Evolutionary conservation across 495 filamentous ascomycete species (phyloP), one percentile per base, ranked within the genome.

Genomic region (Penicillium lividum): DNA sequence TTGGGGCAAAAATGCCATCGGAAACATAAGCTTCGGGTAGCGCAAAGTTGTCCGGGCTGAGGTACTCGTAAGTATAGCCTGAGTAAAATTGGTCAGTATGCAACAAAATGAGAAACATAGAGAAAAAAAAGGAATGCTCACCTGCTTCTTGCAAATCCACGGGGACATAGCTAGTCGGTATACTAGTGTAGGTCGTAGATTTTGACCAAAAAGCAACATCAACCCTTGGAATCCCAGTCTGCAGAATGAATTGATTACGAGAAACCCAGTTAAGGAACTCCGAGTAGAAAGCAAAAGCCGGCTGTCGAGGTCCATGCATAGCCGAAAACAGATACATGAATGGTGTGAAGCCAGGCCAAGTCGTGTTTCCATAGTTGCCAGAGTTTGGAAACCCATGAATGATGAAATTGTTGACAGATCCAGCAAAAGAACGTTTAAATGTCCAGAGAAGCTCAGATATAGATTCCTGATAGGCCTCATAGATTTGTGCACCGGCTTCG

Each of bases 11-110:
- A 2, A 59, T 54, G 7, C 66, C 67, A 53, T 76, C 61, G 10
- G 54, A 57, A 0, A 82, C 75, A 10, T 45, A 42, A 3, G 76
- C 73, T 25, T 66, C 51, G 0, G 67, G 59, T 3, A 78, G 66
- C 10, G 65, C 65, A 38, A 82, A 71, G 59, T 84, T 82, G 34
- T 77, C 76, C 0, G 79, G 73, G 2, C 73, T 73, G 1, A 82
- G 67, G 58, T 84, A 82, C n/a, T 77, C 71, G 56, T 80, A 77
- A 0, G 77, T 75, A 57, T 70, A 82, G 2, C 79, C 80, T 75
- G 13, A 4, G 52, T 22, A 6, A 9, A 2, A 51, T 31, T n/a
- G 28, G 48, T 51, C n/a, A 51, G 33, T 18, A 25, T 51, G 11
- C 18, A 13, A 22, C 22, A 4, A 36, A 18, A 3, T 11, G 16